phyloP scores from a whole-genome alignment of 495 filamentous ascomycete genomes.

The Staphylotrichum tortipilum region DNA sequence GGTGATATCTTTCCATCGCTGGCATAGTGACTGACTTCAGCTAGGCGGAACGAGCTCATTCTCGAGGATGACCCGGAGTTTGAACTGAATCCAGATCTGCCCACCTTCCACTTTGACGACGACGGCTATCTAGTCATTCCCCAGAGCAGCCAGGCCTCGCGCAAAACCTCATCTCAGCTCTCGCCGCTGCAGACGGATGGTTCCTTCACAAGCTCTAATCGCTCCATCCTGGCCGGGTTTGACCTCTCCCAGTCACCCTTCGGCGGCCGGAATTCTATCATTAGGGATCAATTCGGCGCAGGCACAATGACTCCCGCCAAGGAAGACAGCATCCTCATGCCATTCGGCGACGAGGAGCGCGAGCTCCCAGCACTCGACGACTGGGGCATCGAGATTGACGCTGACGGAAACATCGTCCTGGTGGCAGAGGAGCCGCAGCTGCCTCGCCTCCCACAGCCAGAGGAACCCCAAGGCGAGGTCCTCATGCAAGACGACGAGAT shows the following conservation, averaged over 20 bases:
- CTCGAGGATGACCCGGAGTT: conserved; percentile 84
- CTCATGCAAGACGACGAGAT: neutral
- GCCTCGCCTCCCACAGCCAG: conserved; percentile 22
- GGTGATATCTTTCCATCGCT: neutral
- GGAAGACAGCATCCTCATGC: conserved; percentile 14
- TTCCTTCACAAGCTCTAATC: conserved; percentile 10
- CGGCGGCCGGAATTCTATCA: neutral
- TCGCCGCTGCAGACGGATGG: conserved; percentile 23
- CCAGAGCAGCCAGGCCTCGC: conserved; percentile 27
- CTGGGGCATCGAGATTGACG: conserved; percentile 37
- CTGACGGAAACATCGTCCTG: conserved; percentile 29
- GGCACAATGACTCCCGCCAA: conserved; percentile 16
- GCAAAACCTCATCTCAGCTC: conserved; percentile 41
- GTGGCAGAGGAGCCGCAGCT: conserved; percentile 29
- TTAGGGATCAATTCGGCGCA: conserved; percentile 6
- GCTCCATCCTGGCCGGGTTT: conserved; percentile 14
- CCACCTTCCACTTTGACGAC: conserved; percentile 44
- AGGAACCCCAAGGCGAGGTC: neutral
- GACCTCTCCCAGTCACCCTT: conserved; percentile 18
- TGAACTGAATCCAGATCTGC: conserved; percentile 30
- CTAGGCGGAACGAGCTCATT: conserved; percentile 69
- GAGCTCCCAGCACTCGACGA: conserved; percentile 21
- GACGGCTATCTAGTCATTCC: conserved; percentile 30
- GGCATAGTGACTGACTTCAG: conserved; percentile 5
- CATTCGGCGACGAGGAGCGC: conserved; percentile 21